Base-by-base conservation (phyloP, 306 rosid genomes). In the Inga oerstediana region DNA sequence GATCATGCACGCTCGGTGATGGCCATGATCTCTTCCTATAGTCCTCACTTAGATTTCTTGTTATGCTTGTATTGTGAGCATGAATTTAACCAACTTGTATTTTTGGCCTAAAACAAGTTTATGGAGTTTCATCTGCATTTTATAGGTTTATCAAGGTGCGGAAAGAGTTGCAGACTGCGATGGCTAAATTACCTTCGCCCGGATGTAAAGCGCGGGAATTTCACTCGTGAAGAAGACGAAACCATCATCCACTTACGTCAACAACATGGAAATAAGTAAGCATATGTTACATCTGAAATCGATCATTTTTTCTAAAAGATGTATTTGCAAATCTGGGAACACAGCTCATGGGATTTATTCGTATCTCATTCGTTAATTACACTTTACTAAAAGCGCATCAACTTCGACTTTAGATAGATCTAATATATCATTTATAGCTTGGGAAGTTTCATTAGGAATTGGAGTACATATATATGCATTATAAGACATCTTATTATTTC, bases 141-240 rank as follows among this genome's bases (percentile, higher is more conserved):
- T 71, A 8, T 83, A 91, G 95, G 94, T 68, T 86, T 94, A 79
- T 10, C 62, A 45, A 89, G 97, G 78, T 94, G 98, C 74, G 98
- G 97, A 14, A 94, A 94, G 87, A 94, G 98, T 84, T 94, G 98
- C 89, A 87, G 95, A 85, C 88, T 92, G 30, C 87, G 98, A 14
- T 92, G 94, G 98, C 84, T 85, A 79, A 94, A 94, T 52, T 89
- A 94, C 79, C 86, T 92, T 14, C 86, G 88, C 71, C 93, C 91
- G 61, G 82, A 88, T 79, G 84, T 94, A 52, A 92, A 89, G 77
- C 91, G 58, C 52, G 98, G 97, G 9, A 82, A 81, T 71, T 94
- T 82, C 84, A 81, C 93, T 15, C 72, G 13, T 14, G 88, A 87
- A 74, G 95, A 94, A 83, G 93, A 89, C 19, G 66, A 78, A 46